Evolutionary conservation across 2,329 filamentous ascomycete genomes (phyloP).

Genomic region (Botrytis aclada): DNA sequence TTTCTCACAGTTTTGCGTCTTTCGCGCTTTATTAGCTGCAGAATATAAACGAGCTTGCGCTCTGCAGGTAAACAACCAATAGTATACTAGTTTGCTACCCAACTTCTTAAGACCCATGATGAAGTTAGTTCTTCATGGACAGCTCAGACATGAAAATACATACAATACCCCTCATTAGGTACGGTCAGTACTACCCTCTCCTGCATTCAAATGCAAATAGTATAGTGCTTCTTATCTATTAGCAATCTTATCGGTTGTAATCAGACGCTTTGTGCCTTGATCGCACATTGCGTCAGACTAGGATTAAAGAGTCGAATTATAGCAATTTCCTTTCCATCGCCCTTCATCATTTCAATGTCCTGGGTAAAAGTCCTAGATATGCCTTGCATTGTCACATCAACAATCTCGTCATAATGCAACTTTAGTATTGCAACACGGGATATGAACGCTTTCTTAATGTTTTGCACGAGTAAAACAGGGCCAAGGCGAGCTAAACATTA

Average conservation of each 20-base stretch:
- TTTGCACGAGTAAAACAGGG: constrained; percentile 1
- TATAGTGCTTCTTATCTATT: constrained; percentile 15
- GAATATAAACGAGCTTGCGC: not conserved
- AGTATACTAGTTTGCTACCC: not conserved
- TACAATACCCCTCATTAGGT: constrained; percentile 17
- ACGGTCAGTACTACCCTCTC: constrained; percentile 10
- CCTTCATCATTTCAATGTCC: not conserved
- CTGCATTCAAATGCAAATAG: constrained; percentile 17
- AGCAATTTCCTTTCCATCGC: not conserved
- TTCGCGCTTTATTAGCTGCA: not conserved
- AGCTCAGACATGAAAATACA: constrained; percentile 18
- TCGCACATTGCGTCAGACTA: constrained; percentile 17
- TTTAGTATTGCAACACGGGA: not conserved
- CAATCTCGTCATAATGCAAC: constrained; percentile 1
- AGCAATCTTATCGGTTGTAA: constrained; percentile 13
- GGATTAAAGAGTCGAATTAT: not conserved
- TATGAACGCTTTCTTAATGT: not conserved
- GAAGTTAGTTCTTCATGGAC: constrained; percentile 10
- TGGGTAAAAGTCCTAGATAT: not conserved
- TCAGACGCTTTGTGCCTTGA: constrained; percentile 18
- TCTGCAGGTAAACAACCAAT: not conserved
- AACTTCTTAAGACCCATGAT: constrained; percentile 8
- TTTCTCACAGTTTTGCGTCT: not conserved
- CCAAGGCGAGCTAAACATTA: constrained; percentile 12
- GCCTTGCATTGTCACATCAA: not conserved